These are phyloP conservation scores for Aspergillus transmontanensis DNA, from an alignment of 2,329 filamentous ascomycete genomes.

Conservation along the genomic window DNA sequence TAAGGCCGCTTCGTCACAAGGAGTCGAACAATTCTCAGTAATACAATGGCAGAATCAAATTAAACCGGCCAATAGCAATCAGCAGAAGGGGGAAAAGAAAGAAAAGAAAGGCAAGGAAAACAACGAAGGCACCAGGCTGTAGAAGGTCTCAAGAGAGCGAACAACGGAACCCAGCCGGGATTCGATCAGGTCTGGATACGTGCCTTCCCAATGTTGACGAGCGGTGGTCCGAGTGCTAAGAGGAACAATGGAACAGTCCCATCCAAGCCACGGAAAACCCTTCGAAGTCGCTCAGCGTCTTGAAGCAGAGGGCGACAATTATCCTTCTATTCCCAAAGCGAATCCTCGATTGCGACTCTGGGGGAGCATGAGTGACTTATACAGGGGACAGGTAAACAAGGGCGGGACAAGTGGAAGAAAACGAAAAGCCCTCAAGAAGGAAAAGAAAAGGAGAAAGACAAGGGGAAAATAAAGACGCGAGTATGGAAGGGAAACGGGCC, in stretches of 20 bases:
- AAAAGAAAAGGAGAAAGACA: conserved; percentile 15
- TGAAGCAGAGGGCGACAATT: conserved; percentile 8
- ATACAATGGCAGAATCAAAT: conserved; percentile 5
- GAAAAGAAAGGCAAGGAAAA: conserved; percentile 14
- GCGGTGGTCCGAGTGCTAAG: background rate
- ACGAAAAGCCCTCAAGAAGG: conserved; percentile 13
- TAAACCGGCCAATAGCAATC: conserved; percentile 1
- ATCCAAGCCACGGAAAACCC: conserved; percentile 7
- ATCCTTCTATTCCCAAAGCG: conserved; percentile 17
- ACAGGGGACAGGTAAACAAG: conserved; percentile 18
- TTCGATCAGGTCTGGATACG: conserved; percentile 11
- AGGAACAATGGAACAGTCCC: conserved; percentile 8
- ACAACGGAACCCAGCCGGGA: conserved; percentile 9
- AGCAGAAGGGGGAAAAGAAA: conserved; percentile 5
- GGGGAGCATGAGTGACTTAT: conserved; percentile 23
- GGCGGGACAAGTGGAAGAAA: conserved; percentile 16
- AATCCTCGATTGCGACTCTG: conserved; percentile 15
- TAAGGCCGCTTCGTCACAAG: conserved; percentile 1
- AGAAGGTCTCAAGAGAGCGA: conserved; percentile 12
- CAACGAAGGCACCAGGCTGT: conserved; percentile 17
- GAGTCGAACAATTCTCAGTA: background rate
- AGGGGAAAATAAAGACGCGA: conserved; percentile 13
- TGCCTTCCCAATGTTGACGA: conserved; percentile 1
- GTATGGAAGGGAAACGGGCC: conserved; percentile 9
- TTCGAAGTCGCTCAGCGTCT: conserved; percentile 17